Evolutionary conservation across 148 eudicot species (phyloP).

Genomic region (Nepenthes gracilis): DNA sequence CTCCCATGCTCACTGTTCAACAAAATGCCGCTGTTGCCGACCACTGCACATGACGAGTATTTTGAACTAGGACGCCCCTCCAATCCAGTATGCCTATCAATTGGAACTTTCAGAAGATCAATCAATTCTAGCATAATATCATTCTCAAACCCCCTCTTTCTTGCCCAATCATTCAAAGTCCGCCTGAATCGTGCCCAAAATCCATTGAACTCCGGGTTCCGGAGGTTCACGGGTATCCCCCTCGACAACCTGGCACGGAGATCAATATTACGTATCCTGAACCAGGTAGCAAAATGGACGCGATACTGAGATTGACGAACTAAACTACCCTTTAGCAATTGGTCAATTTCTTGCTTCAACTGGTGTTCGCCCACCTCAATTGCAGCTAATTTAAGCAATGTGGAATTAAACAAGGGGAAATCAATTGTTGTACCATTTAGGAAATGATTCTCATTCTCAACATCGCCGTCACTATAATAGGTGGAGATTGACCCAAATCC

Average conservation of each 20-base stretch:
- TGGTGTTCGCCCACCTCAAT: constrained; percentile 34
- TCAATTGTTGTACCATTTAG: constrained; percentile 6
- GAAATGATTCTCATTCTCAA: neutral
- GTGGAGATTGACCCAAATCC: constrained; percentile 22
- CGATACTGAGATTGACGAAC: constrained; percentile 19
- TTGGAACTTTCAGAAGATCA: constrained; percentile 19
- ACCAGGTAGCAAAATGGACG: constrained; percentile 28
- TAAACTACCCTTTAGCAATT: constrained; percentile 38
- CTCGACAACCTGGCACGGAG: constrained; percentile 23
- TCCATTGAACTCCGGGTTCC: constrained; percentile 30
- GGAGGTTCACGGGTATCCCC: constrained; percentile 24
- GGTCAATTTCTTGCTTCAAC: constrained; percentile 37
- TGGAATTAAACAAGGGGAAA: constrained; percentile 35
- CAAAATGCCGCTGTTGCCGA: constrained; percentile 91
- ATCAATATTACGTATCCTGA: constrained; percentile 5
- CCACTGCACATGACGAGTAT: constrained; percentile 76
- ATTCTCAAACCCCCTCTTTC: constrained; percentile 30
- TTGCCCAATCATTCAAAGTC: constrained; percentile 45
- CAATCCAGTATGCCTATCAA: constrained; percentile 20
- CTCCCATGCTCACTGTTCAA: constrained; percentile 40
- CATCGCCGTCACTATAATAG: constrained; percentile 1
- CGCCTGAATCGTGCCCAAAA: constrained; percentile 29
- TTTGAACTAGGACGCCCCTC: constrained; percentile 4
- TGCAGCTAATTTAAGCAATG: constrained; percentile 47
- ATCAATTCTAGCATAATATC: constrained; percentile 39